A percentile compares a stretch with the other conserved stretches of the same genome.
phyloP scores from a whole-genome alignment of 768 basidiomycete species.

The Clitopilus hobsonii region DNA sequence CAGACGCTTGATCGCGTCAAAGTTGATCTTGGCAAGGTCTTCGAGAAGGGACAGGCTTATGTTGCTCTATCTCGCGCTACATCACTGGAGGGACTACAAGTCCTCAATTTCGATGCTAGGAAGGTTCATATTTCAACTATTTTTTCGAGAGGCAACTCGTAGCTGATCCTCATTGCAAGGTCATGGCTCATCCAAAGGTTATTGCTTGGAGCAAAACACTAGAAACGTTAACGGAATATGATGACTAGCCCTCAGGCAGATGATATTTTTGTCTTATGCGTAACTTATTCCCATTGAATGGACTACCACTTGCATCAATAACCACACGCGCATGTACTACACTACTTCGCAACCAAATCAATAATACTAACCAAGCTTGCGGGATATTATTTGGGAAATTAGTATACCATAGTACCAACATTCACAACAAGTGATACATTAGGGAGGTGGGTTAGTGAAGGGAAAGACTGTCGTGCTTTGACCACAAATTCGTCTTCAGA shows the following conservation, averaged over 20 bases:
- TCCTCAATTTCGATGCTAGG: conserved; percentile 67
- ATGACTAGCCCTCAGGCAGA: not conserved
- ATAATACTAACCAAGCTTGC: not conserved
- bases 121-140: conserved; percentile 46
- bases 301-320: not conserved
- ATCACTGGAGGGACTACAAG: conserved; percentile 78
- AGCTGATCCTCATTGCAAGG: conserved; percentile 31
- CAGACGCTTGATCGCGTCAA: conserved; percentile 94
- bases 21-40: conserved; percentile 89
- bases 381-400: not conserved
- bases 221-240: conserved; percentile 36
- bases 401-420: not conserved
- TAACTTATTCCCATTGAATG: not conserved
- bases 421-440: not conserved
- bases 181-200: conserved; percentile 70
- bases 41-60: conserved; percentile 94
- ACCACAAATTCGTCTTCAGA: not conserved
- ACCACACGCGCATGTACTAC: not conserved
- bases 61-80: conserved; percentile 90
- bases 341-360: not conserved
- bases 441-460: not conserved
- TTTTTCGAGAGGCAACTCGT: not conserved
- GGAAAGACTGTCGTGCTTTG: not conserved
- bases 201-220: conserved; percentile 68
- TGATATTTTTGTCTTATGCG: not conserved